Evolutionary conservation across 495 filamentous ascomycete species (phyloP), one percentile per base, ranked within the genome.

Genomic region (Chaetomium tenue): DNA sequence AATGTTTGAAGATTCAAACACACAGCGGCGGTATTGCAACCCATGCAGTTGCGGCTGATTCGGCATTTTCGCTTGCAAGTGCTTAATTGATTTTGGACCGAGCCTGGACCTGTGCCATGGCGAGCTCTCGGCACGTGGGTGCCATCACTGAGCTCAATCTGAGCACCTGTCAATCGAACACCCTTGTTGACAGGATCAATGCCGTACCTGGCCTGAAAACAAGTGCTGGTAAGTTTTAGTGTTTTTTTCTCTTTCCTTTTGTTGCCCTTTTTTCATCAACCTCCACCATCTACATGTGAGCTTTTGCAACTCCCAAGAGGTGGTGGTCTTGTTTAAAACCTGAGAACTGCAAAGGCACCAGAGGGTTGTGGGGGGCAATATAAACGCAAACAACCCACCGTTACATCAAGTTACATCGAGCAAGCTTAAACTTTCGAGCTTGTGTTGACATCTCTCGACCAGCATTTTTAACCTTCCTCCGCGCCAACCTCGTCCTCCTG

Each of bases 381-480:
- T 23, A 25, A 51, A 44, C 40, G 40, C 40, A 44, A 37, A 44
- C 25, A 40, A 46, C 47, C n/a, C 54, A 59, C 55, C 39, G 42
- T 61, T 58, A 55, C 58, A 66, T 61, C 39, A n/a, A 26, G 40
- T 44, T 44, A 15, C 16, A 18, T 44, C 15, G 40, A 18, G 6
- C 40, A 44, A 18, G 2, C 40, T 44, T 18, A 15, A 37, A 51
- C 53, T 9, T 53, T 7, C 23, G 22, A 58, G 44, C 25, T 57
- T 50, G 15, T 53, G 22, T n/a, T 55, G 44, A 69, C 58, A 64
- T 57, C 20, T 46, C 30, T 7, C 44, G 39, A 48, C 59, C 65
- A 85, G 83, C 83, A 47, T 85, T 85, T 74, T 83, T 85, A 70
- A 78, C 78, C 62, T 84, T 83, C 70, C 75, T 85, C 26, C 78